A percentile compares a stretch with the other conserved stretches of the same genome.
These are phyloP conservation scores for Camelina neglecta DNA, from an alignment of 345 rosid species.

Conservation along the genomic window DNA sequence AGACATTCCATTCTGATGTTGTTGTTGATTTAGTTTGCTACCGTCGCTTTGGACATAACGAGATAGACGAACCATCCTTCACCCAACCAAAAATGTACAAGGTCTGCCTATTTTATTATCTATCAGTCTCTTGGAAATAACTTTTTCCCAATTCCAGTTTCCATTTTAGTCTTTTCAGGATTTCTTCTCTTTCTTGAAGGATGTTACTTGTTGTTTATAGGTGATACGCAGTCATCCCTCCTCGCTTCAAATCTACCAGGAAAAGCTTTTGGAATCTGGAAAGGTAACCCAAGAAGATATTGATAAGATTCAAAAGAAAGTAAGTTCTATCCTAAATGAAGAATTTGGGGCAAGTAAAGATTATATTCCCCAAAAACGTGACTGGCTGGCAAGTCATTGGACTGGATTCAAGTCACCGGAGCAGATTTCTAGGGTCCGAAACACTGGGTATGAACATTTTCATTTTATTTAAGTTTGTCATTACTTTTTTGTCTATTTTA, in stretches of 20 bases:
- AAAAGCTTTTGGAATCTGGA: slow-evolving; percentile 65
- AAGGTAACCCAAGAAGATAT: slow-evolving; percentile 64
- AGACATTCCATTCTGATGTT: slow-evolving; percentile 81
- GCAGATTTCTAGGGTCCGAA: slow-evolving; percentile 70
- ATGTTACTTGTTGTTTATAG: slow-evolving; percentile 44
- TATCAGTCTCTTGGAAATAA: background rate
- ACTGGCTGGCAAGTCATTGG: slow-evolving; percentile 86
- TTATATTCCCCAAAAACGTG: slow-evolving; percentile 66
- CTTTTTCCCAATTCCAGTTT: background rate
- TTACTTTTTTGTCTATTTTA: background rate
- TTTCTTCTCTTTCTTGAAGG: background rate
- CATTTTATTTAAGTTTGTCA: slow-evolving; percentile 11
- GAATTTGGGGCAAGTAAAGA: slow-evolving; percentile 72
- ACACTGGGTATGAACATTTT: slow-evolving; percentile 61
- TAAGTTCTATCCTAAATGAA: slow-evolving; percentile 65
- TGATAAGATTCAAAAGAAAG: slow-evolving; percentile 65
- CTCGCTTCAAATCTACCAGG: slow-evolving; percentile 61
- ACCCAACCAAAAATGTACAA: slow-evolving; percentile 84
- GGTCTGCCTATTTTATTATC: slow-evolving; percentile 48
- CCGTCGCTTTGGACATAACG: slow-evolving; percentile 84
- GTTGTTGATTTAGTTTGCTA: slow-evolving; percentile 83
- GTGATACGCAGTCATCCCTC: slow-evolving; percentile 72
- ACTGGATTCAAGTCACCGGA: slow-evolving; percentile 80
- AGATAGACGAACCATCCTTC: slow-evolving; percentile 85
- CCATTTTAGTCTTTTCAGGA: slow-evolving; percentile 5